phyloP scores from a whole-genome alignment of 2,329 filamentous ascomycete species.

The Botryotinia globosa region DNA sequence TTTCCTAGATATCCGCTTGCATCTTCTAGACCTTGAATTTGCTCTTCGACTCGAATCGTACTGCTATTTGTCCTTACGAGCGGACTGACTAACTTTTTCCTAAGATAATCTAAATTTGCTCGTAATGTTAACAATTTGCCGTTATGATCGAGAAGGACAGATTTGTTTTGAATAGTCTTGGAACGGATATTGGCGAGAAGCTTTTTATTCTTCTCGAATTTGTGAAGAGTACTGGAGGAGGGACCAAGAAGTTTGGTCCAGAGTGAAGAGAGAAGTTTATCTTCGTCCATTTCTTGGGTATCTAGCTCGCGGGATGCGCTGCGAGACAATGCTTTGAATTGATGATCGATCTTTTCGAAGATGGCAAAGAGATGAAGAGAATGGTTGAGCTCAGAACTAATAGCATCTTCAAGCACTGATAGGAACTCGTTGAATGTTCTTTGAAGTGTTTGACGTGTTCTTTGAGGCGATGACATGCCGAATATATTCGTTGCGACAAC shows the following conservation, averaged over 20 bases:
- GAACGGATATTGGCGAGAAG: constrained; percentile 76
- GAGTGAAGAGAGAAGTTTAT: constrained; percentile 76
- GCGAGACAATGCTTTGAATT: constrained; percentile 84
- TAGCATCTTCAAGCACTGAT: constrained; percentile 81
- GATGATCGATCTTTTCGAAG: constrained; percentile 88
- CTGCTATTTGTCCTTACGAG: constrained; percentile 69
- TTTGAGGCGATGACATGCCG: constrained; percentile 76
- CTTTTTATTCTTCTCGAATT: constrained; percentile 86
- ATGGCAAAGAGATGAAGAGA: constrained; percentile 77
- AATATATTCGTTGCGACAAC: constrained; percentile 69
- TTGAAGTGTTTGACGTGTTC: constrained; percentile 75
- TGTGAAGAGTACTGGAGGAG: constrained; percentile 71
- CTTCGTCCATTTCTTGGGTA: constrained; percentile 74
- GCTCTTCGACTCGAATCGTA: constrained; percentile 75
- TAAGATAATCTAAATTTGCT: constrained; percentile 78
- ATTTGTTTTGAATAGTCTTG: constrained; percentile 84
- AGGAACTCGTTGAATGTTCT: constrained; percentile 88
- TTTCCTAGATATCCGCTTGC: constrained; percentile 75
- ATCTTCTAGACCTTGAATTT: constrained; percentile 77
- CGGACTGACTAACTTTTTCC: constrained; percentile 79
- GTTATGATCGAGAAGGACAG: constrained; percentile 81
- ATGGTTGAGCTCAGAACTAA: constrained; percentile 78
- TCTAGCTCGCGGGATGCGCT: constrained; percentile 81
- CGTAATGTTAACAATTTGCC: constrained; percentile 79
- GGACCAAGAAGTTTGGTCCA: constrained; percentile 84